These are phyloP conservation scores for Phalaenopsis aphrodite DNA, from an alignment of 106 monocot species.

Conservation along the genomic window DNA sequence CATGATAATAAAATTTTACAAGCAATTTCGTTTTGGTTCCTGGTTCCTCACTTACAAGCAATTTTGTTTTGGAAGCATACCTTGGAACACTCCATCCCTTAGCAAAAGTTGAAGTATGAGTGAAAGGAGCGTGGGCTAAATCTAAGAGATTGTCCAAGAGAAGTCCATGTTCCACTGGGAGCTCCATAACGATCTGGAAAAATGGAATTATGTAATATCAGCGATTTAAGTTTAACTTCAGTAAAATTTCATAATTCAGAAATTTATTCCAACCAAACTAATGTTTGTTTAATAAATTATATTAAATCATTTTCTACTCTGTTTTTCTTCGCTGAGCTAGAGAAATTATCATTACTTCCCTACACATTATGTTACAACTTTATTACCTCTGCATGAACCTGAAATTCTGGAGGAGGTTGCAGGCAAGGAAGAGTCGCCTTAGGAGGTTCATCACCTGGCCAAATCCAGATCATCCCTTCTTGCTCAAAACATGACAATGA, in stretches of 20 bases:
- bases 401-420: slow-evolving; percentile 73
- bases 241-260: neutral
- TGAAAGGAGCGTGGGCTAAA: slow-evolving; percentile 98
- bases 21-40: too few species aligned
- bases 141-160: slow-evolving; percentile 97
- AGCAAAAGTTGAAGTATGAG: slow-evolving; percentile 96
- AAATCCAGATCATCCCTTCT: slow-evolving; percentile 94
- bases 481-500: slow-evolving; percentile 89
- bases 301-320: neutral
- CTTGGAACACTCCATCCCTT: slow-evolving; percentile 99
- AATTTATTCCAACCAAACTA: neutral
- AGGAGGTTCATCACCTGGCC: slow-evolving; percentile 82
- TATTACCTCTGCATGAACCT: slow-evolving; percentile 86
- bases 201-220: neutral
- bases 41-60: too few species aligned
- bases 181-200: slow-evolving; percentile 92
- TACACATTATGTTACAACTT: neutral
- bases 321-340: neutral
- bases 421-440: slow-evolving; percentile 70
- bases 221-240: neutral
- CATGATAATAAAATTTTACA: too few species aligned
- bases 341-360: neutral
- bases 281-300: too few species aligned
- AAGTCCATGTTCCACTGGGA: slow-evolving; percentile 94
- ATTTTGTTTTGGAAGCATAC: slow-evolving; percentile 27